phyloP scores from a whole-genome alignment of 208 protist species.

The Spongospora subterranea region DNA sequence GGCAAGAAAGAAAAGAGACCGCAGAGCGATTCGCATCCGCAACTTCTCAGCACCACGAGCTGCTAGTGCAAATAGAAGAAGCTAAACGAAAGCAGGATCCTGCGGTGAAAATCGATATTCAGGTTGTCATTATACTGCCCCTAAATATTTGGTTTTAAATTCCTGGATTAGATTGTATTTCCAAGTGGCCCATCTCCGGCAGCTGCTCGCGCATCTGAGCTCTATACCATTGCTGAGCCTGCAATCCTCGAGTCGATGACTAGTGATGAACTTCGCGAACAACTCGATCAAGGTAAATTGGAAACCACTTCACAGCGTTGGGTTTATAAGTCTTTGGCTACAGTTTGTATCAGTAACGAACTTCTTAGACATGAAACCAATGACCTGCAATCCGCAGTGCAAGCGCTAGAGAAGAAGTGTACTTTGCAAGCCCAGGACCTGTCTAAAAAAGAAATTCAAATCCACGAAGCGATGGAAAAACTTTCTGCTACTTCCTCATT shows the following conservation, averaged over 20 bases:
- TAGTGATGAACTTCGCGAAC: background rate
- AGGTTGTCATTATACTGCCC: background rate
- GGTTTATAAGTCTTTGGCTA: background rate
- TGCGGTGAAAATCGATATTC: background rate
- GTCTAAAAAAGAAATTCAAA: no score
- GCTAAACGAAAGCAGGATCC: background rate
- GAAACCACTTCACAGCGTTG: background rate
- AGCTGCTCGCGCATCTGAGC: constrained; percentile 5
- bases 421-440: background rate
- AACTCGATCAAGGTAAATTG: background rate
- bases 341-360: constrained; percentile 49
- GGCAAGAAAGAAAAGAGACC: background rate
- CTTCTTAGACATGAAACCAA: background rate
- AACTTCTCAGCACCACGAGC: background rate
- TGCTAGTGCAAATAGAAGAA: background rate
- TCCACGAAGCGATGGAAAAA: no score
- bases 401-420: background rate
- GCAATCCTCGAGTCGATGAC: background rate
- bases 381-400: background rate
- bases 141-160: background rate
- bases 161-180: background rate
- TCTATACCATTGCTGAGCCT: background rate
- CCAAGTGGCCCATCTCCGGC: background rate
- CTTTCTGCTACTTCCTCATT: no score
- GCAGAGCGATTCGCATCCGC: background rate